Evolutionary conservation across 2,329 filamentous ascomycete genomes (phyloP).

Genomic region (Nemania abortiva): DNA sequence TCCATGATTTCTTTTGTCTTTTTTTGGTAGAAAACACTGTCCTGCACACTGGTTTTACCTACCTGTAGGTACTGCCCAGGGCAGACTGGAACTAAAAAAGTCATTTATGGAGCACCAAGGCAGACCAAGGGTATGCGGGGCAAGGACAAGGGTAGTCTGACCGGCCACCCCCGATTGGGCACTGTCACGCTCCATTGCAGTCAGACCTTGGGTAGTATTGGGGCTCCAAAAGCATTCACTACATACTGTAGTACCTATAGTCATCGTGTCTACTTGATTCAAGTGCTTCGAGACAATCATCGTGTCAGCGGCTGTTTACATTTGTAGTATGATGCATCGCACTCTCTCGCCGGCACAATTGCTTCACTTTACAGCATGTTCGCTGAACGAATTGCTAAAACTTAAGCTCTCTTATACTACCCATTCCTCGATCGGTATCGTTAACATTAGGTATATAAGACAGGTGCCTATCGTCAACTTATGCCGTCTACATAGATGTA

Average conservation of each 20-base stretch:
- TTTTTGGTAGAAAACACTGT: not conserved
- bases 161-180: constrained; percentile 33
- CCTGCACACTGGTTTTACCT: not conserved
- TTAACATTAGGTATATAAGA: too few relatives aligned
- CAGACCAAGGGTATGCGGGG: not conserved
- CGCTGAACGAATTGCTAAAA: not conserved
- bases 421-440: too few relatives aligned
- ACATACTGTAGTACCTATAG: not conserved
- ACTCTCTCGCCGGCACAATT: not conserved
- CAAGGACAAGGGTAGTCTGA: constrained; percentile 10
- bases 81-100: not conserved
- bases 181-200: constrained; percentile 13
- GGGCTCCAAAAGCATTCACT: not conserved
- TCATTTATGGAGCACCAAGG: too few relatives aligned
- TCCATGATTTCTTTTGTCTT: too few relatives aligned
- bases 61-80: not conserved
- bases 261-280: not conserved
- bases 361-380: not conserved
- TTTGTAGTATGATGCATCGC: too few relatives aligned
- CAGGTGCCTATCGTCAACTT: too few relatives aligned
- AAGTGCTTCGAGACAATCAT: constrained; percentile 10
- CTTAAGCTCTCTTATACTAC: not conserved
- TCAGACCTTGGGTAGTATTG: constrained; percentile 3
- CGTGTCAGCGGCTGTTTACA: constrained; percentile 12
- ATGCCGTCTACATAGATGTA: not conserved